Percentiles rank a stretch among this genome's conserved stretches.
Conservation (phyloP, 2,329 filamentous ascomycete genomes). For the Epichloe baconii region DNA sequence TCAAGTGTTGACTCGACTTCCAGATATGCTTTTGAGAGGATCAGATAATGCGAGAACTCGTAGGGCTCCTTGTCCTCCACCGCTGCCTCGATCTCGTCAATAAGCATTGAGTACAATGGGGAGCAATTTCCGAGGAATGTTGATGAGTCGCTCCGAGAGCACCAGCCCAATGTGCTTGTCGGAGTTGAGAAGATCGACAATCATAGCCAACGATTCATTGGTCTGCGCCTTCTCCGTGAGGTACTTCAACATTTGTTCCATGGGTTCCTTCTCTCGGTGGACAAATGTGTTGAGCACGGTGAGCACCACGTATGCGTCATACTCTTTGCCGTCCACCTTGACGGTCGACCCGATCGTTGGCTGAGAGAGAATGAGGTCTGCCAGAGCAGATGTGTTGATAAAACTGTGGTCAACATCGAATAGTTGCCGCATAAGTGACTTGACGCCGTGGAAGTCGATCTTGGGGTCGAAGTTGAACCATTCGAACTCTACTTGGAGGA, state of each 20-base stretch:
- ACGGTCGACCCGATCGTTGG: slow-evolving; percentile 84
- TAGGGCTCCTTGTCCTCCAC: slow-evolving; percentile 87
- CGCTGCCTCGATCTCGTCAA: slow-evolving; percentile 81
- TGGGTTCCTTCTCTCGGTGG: slow-evolving; percentile 61
- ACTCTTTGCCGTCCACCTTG: slow-evolving; percentile 91
- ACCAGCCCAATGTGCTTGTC: slow-evolving; percentile 64
- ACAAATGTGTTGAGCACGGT: slow-evolving; percentile 74
- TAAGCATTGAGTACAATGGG: slow-evolving; percentile 87
- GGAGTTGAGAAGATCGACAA: slow-evolving; percentile 42
- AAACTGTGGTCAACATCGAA: slow-evolving; percentile 78
- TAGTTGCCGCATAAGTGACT: slow-evolving; percentile 78
- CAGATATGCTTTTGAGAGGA: slow-evolving; percentile 83
- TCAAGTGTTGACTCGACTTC: slow-evolving; percentile 77
- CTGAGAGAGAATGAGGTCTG: slow-evolving; percentile 79
- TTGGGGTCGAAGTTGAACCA: slow-evolving; percentile 92
- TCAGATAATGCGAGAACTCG: slow-evolving; percentile 81
- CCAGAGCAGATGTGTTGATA: slow-evolving; percentile 76
- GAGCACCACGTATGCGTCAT: slow-evolving; percentile 83
- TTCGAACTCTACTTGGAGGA: slow-evolving; percentile 93
- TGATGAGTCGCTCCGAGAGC: slow-evolving; percentile 87
- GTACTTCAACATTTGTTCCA: slow-evolving; percentile 61
- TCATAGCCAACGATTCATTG: slow-evolving; percentile 40
- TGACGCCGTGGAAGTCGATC: slow-evolving; percentile 90
- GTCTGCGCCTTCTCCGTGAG: slow-evolving; percentile 43
- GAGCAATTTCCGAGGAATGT: slow-evolving; percentile 80